These are phyloP conservation scores for Ilyonectria destructans DNA, from an alignment of 2,329 filamentous ascomycete species.

Conservation along the genomic window DNA sequence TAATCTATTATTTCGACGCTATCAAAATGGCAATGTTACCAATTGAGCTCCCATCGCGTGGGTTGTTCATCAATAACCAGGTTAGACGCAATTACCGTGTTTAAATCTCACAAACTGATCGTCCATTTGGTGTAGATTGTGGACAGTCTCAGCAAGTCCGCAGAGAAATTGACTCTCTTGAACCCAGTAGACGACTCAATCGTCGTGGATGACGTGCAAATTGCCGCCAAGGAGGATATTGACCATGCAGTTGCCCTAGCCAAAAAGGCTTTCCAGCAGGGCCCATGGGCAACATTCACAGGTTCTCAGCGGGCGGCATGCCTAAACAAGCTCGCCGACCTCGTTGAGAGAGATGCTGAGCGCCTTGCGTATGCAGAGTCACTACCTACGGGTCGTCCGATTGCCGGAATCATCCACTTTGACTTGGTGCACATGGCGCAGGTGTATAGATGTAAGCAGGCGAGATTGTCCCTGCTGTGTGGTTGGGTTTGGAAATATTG, in stretches of 20 bases:
- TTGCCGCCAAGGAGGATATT: neutral
- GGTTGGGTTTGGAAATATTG: neutral
- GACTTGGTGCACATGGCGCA: neutral
- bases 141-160: neutral
- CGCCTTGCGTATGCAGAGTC: neutral
- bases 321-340: neutral
- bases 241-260: neutral
- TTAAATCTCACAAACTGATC: neutral
- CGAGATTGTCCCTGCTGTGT: neutral
- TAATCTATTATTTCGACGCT: neutral
- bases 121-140: neutral
- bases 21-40: neutral
- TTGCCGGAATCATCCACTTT: neutral
- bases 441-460: neutral
- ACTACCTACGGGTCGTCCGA: neutral
- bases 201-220: neutral
- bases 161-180: neutral
- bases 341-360: neutral
- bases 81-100: neutral
- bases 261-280: neutral
- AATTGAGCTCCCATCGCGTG: neutral
- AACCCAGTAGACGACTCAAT: neutral
- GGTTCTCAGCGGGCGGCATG: neutral
- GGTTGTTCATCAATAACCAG: neutral
- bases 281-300: neutral